Evolutionary conservation across 1,284 basidiomycete genomes (phyloP), one percentile per base, ranked within the genome.

Genomic region (Erythrobasidium hasegawianum): DNA sequence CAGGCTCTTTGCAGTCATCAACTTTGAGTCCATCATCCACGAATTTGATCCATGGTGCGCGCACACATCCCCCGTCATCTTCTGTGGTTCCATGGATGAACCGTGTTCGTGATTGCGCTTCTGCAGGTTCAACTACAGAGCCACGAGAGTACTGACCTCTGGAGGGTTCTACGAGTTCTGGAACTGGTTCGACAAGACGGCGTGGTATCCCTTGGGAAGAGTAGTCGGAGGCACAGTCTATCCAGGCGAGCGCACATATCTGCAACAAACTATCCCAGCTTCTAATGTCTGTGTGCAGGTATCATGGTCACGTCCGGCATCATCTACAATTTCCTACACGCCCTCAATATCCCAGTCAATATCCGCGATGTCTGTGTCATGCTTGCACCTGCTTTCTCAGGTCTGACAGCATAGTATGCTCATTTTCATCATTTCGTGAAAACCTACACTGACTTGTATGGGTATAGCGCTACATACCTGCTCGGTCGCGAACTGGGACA

Each of bases 131-230:
- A 74, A 74, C 62, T 74, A 70, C 80, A 91, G 93, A 53, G 93
- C 93, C 53, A 95, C 92, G 1, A 85, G 82, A 74, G 87, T 96
- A 3, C 81, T 97, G 45, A 89, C 91, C 22, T 84, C 88, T 24
- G 82, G 95, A 73, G 93, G 93, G n/a, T 96, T 97, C 81, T 93
- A 95, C 81, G 50, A 58, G 86, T 98, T 94, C 80, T 98, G 90
- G 95, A 98, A 99, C 78, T 98, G 96, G 96, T 99, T 98, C 78
- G 96, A 99, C 79, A 92, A 94, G 38, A 96, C 96, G 4, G 74
- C 75, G 2, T 79, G 78, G 96, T 98, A 98, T 76, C 96, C 96
- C 13, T 86, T 99, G 1, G 96, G 96, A 54, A 89, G 96, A 75
- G 93, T 96, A 56, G 95, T 97, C 49, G 96, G 96, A 62, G 95